Conservation (phyloP, 441 rosid genomes). For the Melastoma candidum region DNA sequence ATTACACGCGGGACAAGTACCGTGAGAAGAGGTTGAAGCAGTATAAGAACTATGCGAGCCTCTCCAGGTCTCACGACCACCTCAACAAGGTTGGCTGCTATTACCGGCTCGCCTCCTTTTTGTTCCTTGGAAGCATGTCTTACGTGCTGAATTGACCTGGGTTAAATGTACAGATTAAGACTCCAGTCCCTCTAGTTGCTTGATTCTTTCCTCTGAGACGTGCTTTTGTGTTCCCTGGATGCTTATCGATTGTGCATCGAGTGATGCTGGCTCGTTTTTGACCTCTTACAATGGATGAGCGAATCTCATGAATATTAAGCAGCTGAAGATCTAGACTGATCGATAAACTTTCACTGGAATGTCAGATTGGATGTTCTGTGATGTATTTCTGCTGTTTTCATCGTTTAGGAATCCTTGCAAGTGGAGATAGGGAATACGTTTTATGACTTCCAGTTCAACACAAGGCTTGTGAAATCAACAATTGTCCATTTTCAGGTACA, state of each 20-base stretch:
- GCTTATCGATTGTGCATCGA: no score
- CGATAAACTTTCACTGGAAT: no score
- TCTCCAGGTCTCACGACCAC: slow-evolving; percentile 38
- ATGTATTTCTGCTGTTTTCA: slow-evolving; percentile 1
- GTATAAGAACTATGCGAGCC: slow-evolving; percentile 71
- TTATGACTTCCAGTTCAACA: slow-evolving; percentile 76
- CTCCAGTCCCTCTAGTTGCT: no score
- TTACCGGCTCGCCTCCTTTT: background rate
- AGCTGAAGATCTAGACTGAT: no score
- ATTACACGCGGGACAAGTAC: slow-evolving; percentile 55
- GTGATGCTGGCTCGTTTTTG: no score
- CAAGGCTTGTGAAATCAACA: slow-evolving; percentile 82
- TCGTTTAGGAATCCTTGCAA: slow-evolving; percentile 54
- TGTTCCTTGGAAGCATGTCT: background rate
- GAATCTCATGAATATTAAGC: no score
- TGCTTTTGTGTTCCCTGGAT: no score
- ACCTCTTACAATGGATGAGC: no score
- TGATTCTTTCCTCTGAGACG: no score
- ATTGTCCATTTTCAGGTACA: slow-evolving; percentile 92
- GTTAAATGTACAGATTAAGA: no score
- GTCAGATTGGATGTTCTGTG: no score
- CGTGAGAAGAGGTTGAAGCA: slow-evolving; percentile 62
- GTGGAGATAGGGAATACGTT: slow-evolving; percentile 58
- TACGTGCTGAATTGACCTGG: no score
- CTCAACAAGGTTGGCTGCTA: slow-evolving; percentile 40